Base-by-base conservation (phyloP, 371 early-diverging fungal species). In the Dentiscutata heterogama region DNA sequence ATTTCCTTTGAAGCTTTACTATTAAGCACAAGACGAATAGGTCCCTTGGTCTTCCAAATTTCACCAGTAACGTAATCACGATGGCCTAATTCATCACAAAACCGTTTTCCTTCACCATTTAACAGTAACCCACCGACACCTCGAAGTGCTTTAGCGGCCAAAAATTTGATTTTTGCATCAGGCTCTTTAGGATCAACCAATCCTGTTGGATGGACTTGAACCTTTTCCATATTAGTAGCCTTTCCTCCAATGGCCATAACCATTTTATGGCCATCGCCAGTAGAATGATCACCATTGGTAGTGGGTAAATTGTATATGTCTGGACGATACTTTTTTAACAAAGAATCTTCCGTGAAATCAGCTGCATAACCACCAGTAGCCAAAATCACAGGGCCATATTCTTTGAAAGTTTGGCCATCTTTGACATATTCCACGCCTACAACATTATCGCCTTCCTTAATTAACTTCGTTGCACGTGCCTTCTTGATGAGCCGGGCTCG, bases 201-300 rank as follows among this genome's bases (percentile, higher is more conserved):
- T 84, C 99, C 99, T 29, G 99, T 98, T 67, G 99, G 99, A 85
- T 98, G 98, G 50, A 98, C 97, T 88, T 98, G 99, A 67, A 98
- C 96, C 88, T 96, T 97, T 82, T 98, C 97, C 90, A 98, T 92
- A 89, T 97, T 96, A 82, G 97, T 92, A 54, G 94, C 92, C 88
- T 91, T 94, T 61, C 94, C 97, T 64, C 98, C 98, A 74, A 92
- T 90, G 31, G 89, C 92, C 31, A 91, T 84, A 53, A 95, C 90
- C 94, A 98, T 94, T 89, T 96, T 96, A 88, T 97, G 93, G 86
- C 98, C 99, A 85, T 98, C 98, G 85, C 98, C 98, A 39, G 97
- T 96, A 85, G 96, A 96, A 91, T 96, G 96, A 83, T 95, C 94
- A 82, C 98, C 98, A 86, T 98, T 98, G 79, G 99, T 98, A 22